phyloP scores from a whole-genome alignment of 306 rosid genomes.

The Lathyrus tuberosus region DNA sequence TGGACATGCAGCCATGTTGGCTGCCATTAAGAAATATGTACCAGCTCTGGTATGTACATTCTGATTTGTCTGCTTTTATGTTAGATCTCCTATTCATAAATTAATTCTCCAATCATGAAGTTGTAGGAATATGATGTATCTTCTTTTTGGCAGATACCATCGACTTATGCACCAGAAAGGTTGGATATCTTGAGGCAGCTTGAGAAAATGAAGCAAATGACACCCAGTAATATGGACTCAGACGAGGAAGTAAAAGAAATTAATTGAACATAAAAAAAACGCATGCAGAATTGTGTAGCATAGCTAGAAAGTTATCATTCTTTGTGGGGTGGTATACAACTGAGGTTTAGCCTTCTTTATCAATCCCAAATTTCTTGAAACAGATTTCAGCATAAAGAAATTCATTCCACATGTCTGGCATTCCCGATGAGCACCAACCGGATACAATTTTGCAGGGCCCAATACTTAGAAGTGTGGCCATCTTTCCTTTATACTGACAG shows the following conservation, averaged over 20 bases:
- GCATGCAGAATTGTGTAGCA: constrained; percentile 42
- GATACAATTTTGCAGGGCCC: constrained; percentile 89
- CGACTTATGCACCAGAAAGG: constrained; percentile 91
- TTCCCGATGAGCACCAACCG: constrained; percentile 93
- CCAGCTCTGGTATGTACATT: constrained; percentile 75
- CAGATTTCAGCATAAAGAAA: constrained; percentile 69
- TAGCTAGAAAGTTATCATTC: constrained; percentile 43
- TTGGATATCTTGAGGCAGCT: constrained; percentile 92
- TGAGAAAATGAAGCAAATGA: constrained; percentile 87
- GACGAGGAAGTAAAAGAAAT: constrained; percentile 60
- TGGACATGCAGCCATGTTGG: constrained; percentile 99
- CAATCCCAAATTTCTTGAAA: constrained; percentile 56
- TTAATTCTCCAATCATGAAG: constrained; percentile 1
- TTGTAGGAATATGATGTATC: constrained; percentile 19
- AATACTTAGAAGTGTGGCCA: constrained; percentile 83
- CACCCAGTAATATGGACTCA: constrained; percentile 50
- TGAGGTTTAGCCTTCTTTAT: constrained; percentile 24
- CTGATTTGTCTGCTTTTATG: constrained; percentile 21
- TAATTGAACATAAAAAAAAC: constrained; percentile 47
- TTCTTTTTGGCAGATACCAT: constrained; percentile 75
- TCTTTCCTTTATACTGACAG: constrained; percentile 76
- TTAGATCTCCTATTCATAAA: constrained; percentile 12
- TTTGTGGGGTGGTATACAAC: constrained; percentile 38
- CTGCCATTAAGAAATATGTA: constrained; percentile 96
- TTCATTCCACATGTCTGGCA: constrained; percentile 96